These are phyloP conservation scores for Sonneratia caseolaris DNA, from an alignment of 345 rosid species.

Conservation along the genomic window DNA sequence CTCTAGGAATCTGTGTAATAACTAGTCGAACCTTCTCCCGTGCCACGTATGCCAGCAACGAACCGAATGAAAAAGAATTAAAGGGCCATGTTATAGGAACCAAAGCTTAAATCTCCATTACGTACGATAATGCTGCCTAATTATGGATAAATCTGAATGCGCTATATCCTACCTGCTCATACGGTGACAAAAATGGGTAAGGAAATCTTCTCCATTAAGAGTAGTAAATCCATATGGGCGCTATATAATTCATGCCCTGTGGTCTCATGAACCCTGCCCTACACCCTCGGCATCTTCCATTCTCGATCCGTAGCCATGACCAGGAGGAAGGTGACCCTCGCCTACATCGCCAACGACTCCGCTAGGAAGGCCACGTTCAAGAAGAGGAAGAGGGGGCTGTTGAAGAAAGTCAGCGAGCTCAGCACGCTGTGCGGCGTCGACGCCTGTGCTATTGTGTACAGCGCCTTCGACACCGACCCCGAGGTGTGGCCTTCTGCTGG, in stretches of 20 bases:
- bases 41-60: too few relatives aligned
- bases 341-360: slow-evolving; percentile 10
- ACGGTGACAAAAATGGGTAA: neutral
- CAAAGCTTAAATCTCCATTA: neutral
- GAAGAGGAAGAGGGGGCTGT: slow-evolving; percentile 20
- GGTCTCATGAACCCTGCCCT: neutral
- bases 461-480: slow-evolving; percentile 23
- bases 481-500: slow-evolving; percentile 32
- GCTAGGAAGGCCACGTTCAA: slow-evolving; percentile 19
- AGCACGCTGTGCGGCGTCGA: slow-evolving; percentile 19
- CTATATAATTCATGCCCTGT: slow-evolving; percentile 3
- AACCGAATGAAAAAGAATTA: too few relatives aligned
- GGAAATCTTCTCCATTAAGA: slow-evolving; percentile 4
- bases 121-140: neutral
- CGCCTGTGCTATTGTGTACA: slow-evolving; percentile 15
- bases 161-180: neutral
- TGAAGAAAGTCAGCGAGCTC: slow-evolving; percentile 19
- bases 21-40: too few relatives aligned
- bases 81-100: neutral
- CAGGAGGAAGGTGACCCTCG: slow-evolving; percentile 16
- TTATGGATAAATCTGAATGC: neutral
- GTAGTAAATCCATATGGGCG: neutral
- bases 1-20: too few relatives aligned
- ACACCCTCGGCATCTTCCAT: neutral
- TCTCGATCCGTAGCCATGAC: slow-evolving; percentile 10